These are phyloP conservation scores for Taphrina betulina DNA, from an alignment of 1,139 yeast genomes.

Conservation along the genomic window DNA sequence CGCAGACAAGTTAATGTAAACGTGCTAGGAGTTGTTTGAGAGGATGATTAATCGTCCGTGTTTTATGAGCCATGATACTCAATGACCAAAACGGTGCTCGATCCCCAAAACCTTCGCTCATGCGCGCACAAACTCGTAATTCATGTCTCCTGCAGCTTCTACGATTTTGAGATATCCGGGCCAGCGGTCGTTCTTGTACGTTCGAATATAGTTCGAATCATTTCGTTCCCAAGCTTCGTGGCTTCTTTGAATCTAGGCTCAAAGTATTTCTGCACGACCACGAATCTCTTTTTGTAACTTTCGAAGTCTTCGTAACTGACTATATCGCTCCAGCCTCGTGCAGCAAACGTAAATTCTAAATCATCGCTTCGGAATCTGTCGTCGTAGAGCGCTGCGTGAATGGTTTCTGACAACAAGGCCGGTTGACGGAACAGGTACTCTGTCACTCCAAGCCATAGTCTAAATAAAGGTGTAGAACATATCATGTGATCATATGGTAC, in stretches of 20 bases:
- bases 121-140: no score
- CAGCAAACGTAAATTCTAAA: slow-evolving; percentile 55
- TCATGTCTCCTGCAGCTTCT: no score
- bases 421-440: slow-evolving; percentile 88
- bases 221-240: slow-evolving; percentile 85
- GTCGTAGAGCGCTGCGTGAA: slow-evolving; percentile 66
- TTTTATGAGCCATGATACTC: no score
- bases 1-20: no score
- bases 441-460: slow-evolving; percentile 90
- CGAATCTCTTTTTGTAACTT: slow-evolving; percentile 69
- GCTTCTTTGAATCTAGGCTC: slow-evolving; percentile 87
- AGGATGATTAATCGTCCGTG: no score
- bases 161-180: no score
- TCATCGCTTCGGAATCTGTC: slow-evolving; percentile 80
- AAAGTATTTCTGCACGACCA: slow-evolving; percentile 75
- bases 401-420: slow-evolving; percentile 71
- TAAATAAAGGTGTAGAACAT: slow-evolving; percentile 88
- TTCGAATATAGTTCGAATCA: slow-evolving; percentile 73
- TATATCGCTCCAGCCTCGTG: slow-evolving; percentile 69
- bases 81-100: no score
- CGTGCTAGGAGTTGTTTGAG: no score
- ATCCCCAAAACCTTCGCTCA: no score
- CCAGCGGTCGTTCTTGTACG: background rate
- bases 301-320: slow-evolving; percentile 75
- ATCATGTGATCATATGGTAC: slow-evolving; percentile 95